These are phyloP conservation scores for Huntiella decipiens DNA, from an alignment of 2,329 filamentous ascomycete genomes.

Conservation along the genomic window DNA sequence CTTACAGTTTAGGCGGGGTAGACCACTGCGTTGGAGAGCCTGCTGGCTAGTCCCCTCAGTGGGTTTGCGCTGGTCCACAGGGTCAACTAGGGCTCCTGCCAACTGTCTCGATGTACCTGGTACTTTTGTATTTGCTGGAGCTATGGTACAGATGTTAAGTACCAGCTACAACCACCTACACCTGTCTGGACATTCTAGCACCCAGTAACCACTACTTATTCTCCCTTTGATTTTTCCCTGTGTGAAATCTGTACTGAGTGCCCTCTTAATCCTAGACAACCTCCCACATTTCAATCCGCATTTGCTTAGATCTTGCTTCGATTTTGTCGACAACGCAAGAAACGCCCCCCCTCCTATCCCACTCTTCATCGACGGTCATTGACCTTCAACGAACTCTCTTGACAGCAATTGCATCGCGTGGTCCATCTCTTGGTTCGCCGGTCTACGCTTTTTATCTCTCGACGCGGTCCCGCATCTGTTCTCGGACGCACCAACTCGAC, in stretches of 20 bases:
- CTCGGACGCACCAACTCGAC: not conserved
- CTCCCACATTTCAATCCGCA: constrained; percentile 9
- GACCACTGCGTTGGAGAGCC: not conserved
- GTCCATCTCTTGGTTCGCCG: constrained; percentile 6
- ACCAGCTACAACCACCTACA: too few relatives aligned
- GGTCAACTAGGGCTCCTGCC: not conserved
- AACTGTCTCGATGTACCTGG: not conserved
- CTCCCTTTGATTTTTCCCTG: constrained; percentile 13
- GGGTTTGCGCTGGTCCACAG: constrained; percentile 1
- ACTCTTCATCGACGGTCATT: constrained; percentile 12
- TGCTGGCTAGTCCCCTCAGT: not conserved
- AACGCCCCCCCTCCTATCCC: constrained; percentile 16
- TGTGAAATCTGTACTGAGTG: constrained; percentile 10
- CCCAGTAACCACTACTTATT: too few relatives aligned
- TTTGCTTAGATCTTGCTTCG: constrained; percentile 9
- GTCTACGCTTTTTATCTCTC: constrained; percentile 1
- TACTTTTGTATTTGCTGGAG: not conserved
- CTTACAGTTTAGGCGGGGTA: constrained; percentile 1
- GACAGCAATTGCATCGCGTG: constrained; percentile 10
- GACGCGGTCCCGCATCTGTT: constrained; percentile 6
- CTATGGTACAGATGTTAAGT: not conserved
- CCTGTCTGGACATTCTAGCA: too few relatives aligned
- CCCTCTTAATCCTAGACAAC: constrained; percentile 9
- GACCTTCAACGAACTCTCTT: constrained; percentile 16
- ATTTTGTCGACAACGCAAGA: constrained; percentile 15